These are phyloP conservation scores for Biscogniauxia marginata DNA, from an alignment of 2,329 filamentous ascomycete species.

Conservation along the genomic window DNA sequence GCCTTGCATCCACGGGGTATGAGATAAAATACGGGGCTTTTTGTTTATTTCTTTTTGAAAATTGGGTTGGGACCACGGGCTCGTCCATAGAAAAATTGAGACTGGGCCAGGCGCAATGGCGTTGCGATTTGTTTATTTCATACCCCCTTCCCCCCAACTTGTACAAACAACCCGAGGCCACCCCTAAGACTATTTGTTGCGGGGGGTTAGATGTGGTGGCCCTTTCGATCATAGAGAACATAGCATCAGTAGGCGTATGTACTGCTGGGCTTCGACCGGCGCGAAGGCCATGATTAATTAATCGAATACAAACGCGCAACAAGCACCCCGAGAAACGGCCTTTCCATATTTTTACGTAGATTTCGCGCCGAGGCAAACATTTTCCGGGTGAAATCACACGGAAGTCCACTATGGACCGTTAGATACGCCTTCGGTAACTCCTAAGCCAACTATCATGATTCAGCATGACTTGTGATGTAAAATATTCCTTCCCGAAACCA, in stretches of 20 bases:
- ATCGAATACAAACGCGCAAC: neutral
- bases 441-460: too few relatives aligned
- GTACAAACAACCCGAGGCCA: neutral
- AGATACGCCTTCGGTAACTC: too few relatives aligned
- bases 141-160: neutral
- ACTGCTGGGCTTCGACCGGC: neutral
- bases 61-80: neutral
- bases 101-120: too few relatives aligned
- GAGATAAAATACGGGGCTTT: constrained; percentile 5
- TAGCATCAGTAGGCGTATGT: neutral
- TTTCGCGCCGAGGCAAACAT: too few relatives aligned
- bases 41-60: neutral
- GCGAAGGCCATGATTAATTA: neutral
- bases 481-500: too few relatives aligned
- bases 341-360: too few relatives aligned
- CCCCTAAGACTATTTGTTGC: neutral
- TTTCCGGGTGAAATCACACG: too few relatives aligned
- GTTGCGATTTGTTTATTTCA: too few relatives aligned
- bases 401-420: too few relatives aligned
- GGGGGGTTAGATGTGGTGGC: neutral
- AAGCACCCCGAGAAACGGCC: too few relatives aligned
- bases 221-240: neutral
- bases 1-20: constrained; percentile 22
- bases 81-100: too few relatives aligned
- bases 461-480: too few relatives aligned